Base-by-base conservation (phyloP, 345 rosid species). In the Arabidopsis suecica region DNA sequence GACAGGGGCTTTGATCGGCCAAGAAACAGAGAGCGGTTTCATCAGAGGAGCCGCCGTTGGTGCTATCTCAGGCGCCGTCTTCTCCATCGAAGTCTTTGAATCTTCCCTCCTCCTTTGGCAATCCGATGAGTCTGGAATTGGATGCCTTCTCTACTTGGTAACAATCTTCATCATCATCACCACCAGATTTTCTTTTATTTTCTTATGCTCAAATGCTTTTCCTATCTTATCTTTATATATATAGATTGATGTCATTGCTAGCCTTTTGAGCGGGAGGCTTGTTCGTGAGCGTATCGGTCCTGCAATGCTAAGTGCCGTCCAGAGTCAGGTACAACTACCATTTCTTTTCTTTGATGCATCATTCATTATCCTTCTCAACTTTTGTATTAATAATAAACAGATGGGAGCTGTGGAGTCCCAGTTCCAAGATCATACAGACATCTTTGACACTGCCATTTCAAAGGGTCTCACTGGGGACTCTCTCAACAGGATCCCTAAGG, bases 1-100 rank as follows among this genome's bases (percentile, higher is more conserved):
- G 87, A 94, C 98, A 3, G 98, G 98, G 55, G 98, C 97, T 83
- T 76, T 94, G 87, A 94, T 94, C 58, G 98, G 98, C 68, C 98
- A 94, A 84, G 98, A 94, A 78, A 94, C 98, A 0, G 98, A 94
- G 82, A 90, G 96, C 78, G 98, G 98, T 9, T 94, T 94, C 78
- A 85, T 94, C 54, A 73, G 98, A 79, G 98, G 98, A 36, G 98
- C 98, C 48, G 93, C 97, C 6, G 91, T 94, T 53, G 98, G 97
- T 18, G 98, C 98, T 18, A 91, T 94, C 51, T 94, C 98, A 7
- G 98, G 98, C 63, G 98, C 98, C 36, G 97, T 94, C 84, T 94
- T 92, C 82, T 94, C 98, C 18, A 92, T 94, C 63, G 97, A 94
- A 80, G 98, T 94, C 59, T 92, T 94, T 65, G 98, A 94, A 80